Base-by-base conservation (phyloP, 805 yeast genomes). In the Suhomyces xylopsoci region DNA sequence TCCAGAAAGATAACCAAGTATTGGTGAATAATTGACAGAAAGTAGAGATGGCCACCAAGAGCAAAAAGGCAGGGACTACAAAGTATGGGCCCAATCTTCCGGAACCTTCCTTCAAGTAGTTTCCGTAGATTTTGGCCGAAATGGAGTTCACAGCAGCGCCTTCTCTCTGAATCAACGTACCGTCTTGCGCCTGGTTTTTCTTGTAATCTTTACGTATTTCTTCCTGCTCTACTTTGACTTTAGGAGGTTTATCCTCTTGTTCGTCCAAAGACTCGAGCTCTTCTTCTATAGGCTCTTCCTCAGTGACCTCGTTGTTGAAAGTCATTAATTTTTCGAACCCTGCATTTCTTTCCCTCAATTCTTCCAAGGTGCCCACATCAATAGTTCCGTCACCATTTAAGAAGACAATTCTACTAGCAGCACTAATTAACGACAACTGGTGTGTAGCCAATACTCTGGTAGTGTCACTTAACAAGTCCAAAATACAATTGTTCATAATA, bases 401-500 rank as follows among this genome's bases (percentile, higher is more conserved):
- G n/a, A 47, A 47, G 14, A 32, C 8, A 22, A 36, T 24, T 28
- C 40, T 26, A 8, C 24, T 42, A n/a, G 47, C 42, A n/a, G 36
- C 19, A 20, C 43, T 30, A 55, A 71, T 67, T 25, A 70, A 57
- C 3, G 72, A 66, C 41, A 71, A 61, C 41, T 70, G 74, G 55
- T 71, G 74, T 3, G 76, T 71, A 8, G 74, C 76, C 34, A 71
- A 64, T n/a, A 71, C 57, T 52, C 74, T 60, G 1, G 76, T 71
- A 44, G 60, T 69, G 19, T 59, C 63, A 38, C 59, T 62, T 54
- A 90, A 64, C 28, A 82, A 54, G 0, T 88, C 91, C 54, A 79
- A 56, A 43, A 90, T 66, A 68, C 96, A 90, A 42, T 81, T 75
- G 49, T 82, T 78, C 79, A 88, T 81, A 48, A 89, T 87, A 60